Conservation (phyloP, 208 protist genomes). For the Blastocrithidia nonstop region DNA sequence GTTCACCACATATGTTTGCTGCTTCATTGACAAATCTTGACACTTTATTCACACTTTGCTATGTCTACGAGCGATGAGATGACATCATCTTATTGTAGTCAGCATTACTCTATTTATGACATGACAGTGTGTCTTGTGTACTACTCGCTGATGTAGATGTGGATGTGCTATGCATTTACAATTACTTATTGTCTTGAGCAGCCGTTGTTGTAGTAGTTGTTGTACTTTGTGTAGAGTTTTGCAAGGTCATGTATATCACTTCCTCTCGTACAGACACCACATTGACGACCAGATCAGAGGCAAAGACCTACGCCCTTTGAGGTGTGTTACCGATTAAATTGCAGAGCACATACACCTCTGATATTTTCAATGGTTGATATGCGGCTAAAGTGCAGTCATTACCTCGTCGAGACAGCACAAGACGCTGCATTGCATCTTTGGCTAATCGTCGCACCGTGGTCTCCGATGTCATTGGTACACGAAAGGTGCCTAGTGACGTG, state of each 20-base stretch:
- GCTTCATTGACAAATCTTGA: too few species aligned
- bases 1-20: too few species aligned
- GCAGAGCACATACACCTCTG: slow-evolving; percentile 54
- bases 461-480: slow-evolving; percentile 47
- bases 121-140: neutral
- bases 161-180: neutral
- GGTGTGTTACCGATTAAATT: slow-evolving; percentile 16
- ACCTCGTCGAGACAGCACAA: slow-evolving; percentile 25
- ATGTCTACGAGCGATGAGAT: too few species aligned
- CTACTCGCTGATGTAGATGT: neutral
- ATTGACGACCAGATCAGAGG: slow-evolving; percentile 48
- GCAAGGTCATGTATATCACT: slow-evolving; percentile 49
- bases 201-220: slow-evolving; percentile 2
- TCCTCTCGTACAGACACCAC: slow-evolving; percentile 55
- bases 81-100: too few species aligned
- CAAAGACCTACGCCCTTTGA: slow-evolving; percentile 40
- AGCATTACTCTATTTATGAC: too few species aligned
- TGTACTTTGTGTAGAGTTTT: neutral
- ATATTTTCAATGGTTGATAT: slow-evolving; percentile 22
- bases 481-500: slow-evolving; percentile 22
- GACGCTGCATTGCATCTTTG: slow-evolving; percentile 68
- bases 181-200: slow-evolving; percentile 1
- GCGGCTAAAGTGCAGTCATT: slow-evolving; percentile 3
- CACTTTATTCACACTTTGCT: too few species aligned
- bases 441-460: slow-evolving; percentile 63